A percentile compares a stretch with the other conserved stretches of the same genome.
Evolutionary conservation across 768 basidiomycete genomes (phyloP).

Genomic region (Hygrophorus pudorinus): DNA sequence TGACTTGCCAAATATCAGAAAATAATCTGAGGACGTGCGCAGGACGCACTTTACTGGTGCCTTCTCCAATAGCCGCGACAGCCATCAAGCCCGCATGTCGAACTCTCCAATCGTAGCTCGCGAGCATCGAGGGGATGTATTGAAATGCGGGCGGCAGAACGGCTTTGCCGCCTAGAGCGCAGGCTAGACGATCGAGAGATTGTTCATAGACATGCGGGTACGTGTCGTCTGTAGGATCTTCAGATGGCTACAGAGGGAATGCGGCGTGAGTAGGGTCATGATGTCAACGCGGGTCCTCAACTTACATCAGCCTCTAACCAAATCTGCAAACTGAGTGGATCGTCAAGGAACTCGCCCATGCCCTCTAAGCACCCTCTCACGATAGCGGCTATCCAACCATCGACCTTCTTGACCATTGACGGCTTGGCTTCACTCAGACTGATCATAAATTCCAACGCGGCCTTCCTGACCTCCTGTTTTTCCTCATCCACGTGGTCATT

Average conservation of each 20-base stretch:
- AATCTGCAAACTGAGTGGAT: constrained; percentile 23
- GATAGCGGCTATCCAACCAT: constrained; percentile 61
- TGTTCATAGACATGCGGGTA: constrained; percentile 73
- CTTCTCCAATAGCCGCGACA: constrained; percentile 78
- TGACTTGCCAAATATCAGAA: constrained; percentile 13
- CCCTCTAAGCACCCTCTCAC: constrained; percentile 75
- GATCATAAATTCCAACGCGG: constrained; percentile 78
- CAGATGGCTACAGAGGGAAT: background rate
- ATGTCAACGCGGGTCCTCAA: constrained; percentile 10
- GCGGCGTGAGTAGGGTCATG: constrained; percentile 1
- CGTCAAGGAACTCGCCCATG: constrained; percentile 70
- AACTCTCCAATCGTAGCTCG: constrained; percentile 74
- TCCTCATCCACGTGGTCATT: constrained; percentile 31
- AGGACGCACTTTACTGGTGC: constrained; percentile 52
- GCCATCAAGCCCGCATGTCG: constrained; percentile 84
- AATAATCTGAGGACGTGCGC: background rate
- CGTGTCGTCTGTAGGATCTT: constrained; percentile 4
- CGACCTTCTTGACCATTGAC: constrained; percentile 53
- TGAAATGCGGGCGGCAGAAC: constrained; percentile 75
- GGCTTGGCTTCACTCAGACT: constrained; percentile 69
- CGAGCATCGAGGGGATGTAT: constrained; percentile 75
- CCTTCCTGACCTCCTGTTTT: constrained; percentile 60
- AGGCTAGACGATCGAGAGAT: constrained; percentile 70
- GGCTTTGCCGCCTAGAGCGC: constrained; percentile 65
- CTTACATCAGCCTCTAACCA: constrained; percentile 76